Evolutionary conservation across 2,329 filamentous ascomycete genomes (phyloP), one percentile per base, ranked within the genome.

Genomic region (Phaeosphaeriaceae sp.): DNA sequence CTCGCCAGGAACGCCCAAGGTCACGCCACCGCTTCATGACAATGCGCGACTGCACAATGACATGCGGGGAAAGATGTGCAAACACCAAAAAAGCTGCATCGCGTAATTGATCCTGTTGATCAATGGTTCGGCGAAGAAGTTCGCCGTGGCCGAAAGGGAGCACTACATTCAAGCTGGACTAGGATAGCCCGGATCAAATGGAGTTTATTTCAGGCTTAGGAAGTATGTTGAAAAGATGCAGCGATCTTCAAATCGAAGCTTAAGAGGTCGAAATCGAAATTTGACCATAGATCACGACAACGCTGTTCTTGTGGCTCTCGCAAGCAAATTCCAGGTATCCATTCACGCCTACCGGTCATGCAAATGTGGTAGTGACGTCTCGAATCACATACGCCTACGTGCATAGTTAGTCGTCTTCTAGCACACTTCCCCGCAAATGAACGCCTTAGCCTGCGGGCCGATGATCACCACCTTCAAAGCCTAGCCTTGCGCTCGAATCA

Each of bases 351-450:
- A 15, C 22, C 24, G 20, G 27, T 25, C 17, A 22, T 48, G 52
- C 54, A 54, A 50, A 47, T 52, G 51, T 48, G 20, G 60, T 41
- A 60, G 15, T 65, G 61, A 67, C 59, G 59, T 64, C 55, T 60
- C 63, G 62, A 22, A 64, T 66, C 64, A 67, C 27, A 24, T 22
- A 48, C 17, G 25, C 27, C 25, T 41, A 42, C 21, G 20, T 51
- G 36, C 36, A 25, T 42, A 33, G 24, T 33, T 58, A 49, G 59
- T 45, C 55, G 63, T 50, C 53, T 58, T 40, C 36, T 63, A 63
- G 66, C 56, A 65, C 54, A 51, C 48, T 73, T 72, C 72, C 72
- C 72, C 72, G 71, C 72, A 74, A 65, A 47, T 59, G 59, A 53
- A 62, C 59, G 48, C 56, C 62, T 57, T 60, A 60, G 57, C 57